Evolutionary conservation across 1,284 basidiomycete species (phyloP).

Genomic region (Austroboletus niveus): DNA sequence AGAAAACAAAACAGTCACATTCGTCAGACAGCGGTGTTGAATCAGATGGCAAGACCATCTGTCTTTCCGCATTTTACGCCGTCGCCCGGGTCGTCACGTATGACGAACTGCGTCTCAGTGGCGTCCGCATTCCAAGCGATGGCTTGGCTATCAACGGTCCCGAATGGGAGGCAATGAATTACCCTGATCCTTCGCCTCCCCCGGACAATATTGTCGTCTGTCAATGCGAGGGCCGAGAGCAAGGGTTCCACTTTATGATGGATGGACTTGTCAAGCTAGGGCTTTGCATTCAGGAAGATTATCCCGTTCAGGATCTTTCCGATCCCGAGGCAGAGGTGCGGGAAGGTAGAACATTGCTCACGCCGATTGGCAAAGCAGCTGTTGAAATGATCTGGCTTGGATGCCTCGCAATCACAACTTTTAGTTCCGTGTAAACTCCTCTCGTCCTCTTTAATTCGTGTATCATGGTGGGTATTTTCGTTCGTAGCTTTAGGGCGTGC

Average conservation of each 20-base stretch:
- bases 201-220: constrained; percentile 50
- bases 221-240: constrained; percentile 57
- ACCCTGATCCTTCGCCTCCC: constrained; percentile 4
- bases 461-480: constrained; percentile 12
- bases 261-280: constrained; percentile 70
- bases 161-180: constrained; percentile 52
- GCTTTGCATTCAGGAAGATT: constrained; percentile 42
- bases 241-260: constrained; percentile 65
- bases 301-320: constrained; percentile 15
- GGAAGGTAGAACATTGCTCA: constrained; percentile 44
- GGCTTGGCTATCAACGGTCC: constrained; percentile 66
- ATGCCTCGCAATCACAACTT: constrained; percentile 72
- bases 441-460: constrained; percentile 3
- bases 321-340: constrained; percentile 39
- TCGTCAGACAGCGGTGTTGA: constrained; percentile 39
- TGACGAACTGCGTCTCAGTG: constrained; percentile 63
- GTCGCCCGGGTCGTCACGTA: constrained; percentile 67
- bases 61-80: constrained; percentile 61
- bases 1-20: constrained; percentile 25
- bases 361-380: constrained; percentile 70
- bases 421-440: constrained; percentile 36
- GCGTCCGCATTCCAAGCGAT: constrained; percentile 67
- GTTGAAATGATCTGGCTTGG: constrained; percentile 83
- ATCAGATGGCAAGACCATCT: constrained; percentile 43
- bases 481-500: constrained; percentile 1